These are phyloP conservation scores for Boletus rex-veris DNA, from an alignment of 768 basidiomycete species.

Conservation along the genomic window DNA sequence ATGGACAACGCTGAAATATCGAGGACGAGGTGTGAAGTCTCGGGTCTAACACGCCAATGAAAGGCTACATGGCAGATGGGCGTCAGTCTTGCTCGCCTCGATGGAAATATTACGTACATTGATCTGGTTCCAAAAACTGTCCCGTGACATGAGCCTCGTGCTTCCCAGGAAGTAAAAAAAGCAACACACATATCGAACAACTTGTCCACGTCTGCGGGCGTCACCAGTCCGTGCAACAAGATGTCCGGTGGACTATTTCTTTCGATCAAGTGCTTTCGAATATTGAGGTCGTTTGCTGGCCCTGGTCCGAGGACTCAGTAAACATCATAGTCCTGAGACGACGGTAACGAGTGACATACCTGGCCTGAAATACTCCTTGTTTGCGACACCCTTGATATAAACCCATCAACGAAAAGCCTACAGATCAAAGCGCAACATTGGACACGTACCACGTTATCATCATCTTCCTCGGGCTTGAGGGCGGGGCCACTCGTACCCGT, in stretches of 20 bases:
- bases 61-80: constrained; percentile 36
- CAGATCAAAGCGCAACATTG: background rate
- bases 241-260: constrained; percentile 81
- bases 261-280: constrained; percentile 70
- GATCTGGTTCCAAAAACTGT: constrained; percentile 65
- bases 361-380: constrained; percentile 76
- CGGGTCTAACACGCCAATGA: constrained; percentile 75
- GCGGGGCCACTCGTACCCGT: constrained; percentile 2
- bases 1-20: constrained; percentile 82
- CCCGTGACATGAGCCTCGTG: background rate
- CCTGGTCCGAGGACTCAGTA: constrained; percentile 34
- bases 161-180: background rate
- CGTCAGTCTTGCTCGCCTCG: background rate
- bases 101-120: constrained; percentile 47
- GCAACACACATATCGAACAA: constrained; percentile 75
- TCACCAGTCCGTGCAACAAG: constrained; percentile 74
- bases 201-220: constrained; percentile 73
- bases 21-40: constrained; percentile 75
- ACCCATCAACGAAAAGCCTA: constrained; percentile 9
- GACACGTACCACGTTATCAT: constrained; percentile 57
- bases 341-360: constrained; percentile 36
- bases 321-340: background rate
- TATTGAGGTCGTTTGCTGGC: constrained; percentile 66
- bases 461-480: constrained; percentile 44
- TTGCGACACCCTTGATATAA: constrained; percentile 65